phyloP scores from a whole-genome alignment of 805 yeast species.

The Metschnikowia noctiluminum region DNA sequence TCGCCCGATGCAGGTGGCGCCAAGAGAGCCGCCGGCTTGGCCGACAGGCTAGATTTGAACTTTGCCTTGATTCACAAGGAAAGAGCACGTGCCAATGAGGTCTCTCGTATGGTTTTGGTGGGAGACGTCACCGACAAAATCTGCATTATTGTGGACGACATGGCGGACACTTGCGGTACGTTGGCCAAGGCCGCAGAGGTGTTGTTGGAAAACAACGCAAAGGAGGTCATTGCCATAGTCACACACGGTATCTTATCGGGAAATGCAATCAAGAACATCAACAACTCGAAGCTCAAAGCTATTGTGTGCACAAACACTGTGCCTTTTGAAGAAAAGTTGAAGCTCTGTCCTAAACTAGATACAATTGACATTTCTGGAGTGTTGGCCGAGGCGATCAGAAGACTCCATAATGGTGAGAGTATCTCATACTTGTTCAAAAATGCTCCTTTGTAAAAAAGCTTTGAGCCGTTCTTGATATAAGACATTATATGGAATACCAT shows the following conservation, averaged over 20 bases:
- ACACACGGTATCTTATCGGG: slow-evolving; percentile 81
- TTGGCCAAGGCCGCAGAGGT: slow-evolving; percentile 79
- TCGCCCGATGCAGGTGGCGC: slow-evolving; percentile 94
- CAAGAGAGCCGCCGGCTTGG: slow-evolving; percentile 81
- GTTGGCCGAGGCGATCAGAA: slow-evolving; percentile 77
- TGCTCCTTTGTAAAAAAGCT: slow-evolving; percentile 40
- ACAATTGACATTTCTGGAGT: slow-evolving; percentile 70
- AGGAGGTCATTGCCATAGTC: slow-evolving; percentile 74
- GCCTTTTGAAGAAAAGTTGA: slow-evolving; percentile 65
- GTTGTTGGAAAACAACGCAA: slow-evolving; percentile 62
- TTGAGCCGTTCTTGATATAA: too few relatives aligned
- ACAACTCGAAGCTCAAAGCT: slow-evolving; percentile 61
- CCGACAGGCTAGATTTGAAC: slow-evolving; percentile 73
- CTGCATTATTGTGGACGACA: slow-evolving; percentile 79
- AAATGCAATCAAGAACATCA: slow-evolving; percentile 67
- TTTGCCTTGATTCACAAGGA: slow-evolving; percentile 85
- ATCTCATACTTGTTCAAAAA: slow-evolving; percentile 73
- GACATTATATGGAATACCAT: not conserved
- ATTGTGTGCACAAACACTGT: slow-evolving; percentile 80
- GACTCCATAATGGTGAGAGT: slow-evolving; percentile 85
- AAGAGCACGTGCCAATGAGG: slow-evolving; percentile 79
- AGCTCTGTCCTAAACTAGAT: slow-evolving; percentile 59
- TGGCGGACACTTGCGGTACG: slow-evolving; percentile 91
- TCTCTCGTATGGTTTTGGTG: slow-evolving; percentile 78
- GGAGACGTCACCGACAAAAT: slow-evolving; percentile 78